These are phyloP conservation scores for Sechiopsis laciniata DNA, from an alignment of 306 rosid species.

Conservation along the genomic window DNA sequence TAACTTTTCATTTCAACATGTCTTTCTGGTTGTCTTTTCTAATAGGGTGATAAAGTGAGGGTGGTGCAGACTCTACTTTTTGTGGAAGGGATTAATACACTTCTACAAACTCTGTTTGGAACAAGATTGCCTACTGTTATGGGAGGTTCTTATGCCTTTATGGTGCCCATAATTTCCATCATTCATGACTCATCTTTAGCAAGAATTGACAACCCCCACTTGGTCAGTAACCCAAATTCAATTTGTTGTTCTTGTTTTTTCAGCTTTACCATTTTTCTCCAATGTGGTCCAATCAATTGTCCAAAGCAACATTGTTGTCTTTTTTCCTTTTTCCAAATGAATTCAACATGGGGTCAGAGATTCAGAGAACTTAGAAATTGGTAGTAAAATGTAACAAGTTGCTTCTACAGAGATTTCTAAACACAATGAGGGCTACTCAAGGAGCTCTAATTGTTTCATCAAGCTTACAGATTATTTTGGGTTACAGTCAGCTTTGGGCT, in stretches of 20 bases:
- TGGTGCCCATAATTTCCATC: conserved; percentile 93
- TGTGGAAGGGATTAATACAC: conserved; percentile 89
- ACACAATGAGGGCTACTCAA: conserved; percentile 92
- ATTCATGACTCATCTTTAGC: conserved; percentile 66
- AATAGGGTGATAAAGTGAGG: conserved; percentile 92
- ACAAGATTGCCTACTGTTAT: conserved; percentile 92
- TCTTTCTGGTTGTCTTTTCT: neutral
- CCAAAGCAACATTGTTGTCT: conserved; percentile 10
- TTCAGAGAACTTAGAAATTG: neutral
- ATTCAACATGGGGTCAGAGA: neutral
- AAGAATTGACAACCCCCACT: conserved; percentile 58
- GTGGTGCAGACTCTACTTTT: conserved; percentile 92
- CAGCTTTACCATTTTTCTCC: conserved; percentile 4
- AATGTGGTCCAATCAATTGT: conserved; percentile 2
- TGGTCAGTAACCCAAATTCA: conserved; percentile 45
- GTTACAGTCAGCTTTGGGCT: conserved; percentile 95
- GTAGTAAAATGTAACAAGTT: neutral
- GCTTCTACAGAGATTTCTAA: conserved; percentile 63
- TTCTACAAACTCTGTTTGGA: conserved; percentile 89
- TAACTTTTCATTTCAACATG: conserved; percentile 11
- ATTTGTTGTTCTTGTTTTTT: neutral
- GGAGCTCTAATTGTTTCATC: conserved; percentile 87
- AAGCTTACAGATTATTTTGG: conserved; percentile 87
- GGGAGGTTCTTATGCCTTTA: conserved; percentile 93
- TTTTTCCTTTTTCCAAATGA: neutral